Conservation (phyloP, 78 protist species). For the slime mould (Dictyostelium discoideum) region DNA sequence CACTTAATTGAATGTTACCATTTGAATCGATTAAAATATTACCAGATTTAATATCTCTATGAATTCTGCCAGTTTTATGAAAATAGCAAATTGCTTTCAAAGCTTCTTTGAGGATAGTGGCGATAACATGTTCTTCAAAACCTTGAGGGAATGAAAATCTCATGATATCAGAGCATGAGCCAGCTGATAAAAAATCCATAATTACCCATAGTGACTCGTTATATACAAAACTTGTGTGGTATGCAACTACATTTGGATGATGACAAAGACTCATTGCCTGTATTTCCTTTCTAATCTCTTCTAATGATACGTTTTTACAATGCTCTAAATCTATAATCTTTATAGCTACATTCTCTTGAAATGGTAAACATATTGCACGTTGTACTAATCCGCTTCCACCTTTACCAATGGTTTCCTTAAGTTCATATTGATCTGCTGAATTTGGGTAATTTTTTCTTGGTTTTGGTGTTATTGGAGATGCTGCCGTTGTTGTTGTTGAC, state of each 20-base stretch:
- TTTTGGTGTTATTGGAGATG: background rate
- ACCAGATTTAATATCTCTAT: constrained; percentile 89
- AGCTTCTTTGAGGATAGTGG: constrained; percentile 72
- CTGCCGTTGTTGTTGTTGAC: background rate
- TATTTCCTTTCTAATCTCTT: constrained; percentile 72
- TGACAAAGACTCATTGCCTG: constrained; percentile 77
- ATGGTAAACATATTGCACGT: constrained; percentile 47
- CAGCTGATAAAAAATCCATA: constrained; percentile 94
- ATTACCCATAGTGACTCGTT: constrained; percentile 89
- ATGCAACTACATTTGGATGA: constrained; percentile 80
- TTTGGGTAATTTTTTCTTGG: constrained; percentile 53
- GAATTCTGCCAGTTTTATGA: constrained; percentile 83
- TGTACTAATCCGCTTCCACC: constrained; percentile 80
- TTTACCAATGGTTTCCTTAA: constrained; percentile 66
- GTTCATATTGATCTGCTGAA: constrained; percentile 66
- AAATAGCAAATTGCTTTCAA: constrained; percentile 63
- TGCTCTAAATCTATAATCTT: constrained; percentile 78
- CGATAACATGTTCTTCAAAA: constrained; percentile 86
- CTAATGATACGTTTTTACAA: constrained; percentile 72
- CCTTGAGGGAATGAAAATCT: constrained; percentile 69
- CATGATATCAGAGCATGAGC: constrained; percentile 89
- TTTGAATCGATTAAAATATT: constrained; percentile 80
- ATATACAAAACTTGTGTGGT: constrained; percentile 76
- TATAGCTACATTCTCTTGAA: constrained; percentile 57
- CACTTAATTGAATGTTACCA: constrained; percentile 82